These are phyloP conservation scores for Fraxinus velutina DNA, from an alignment of 305 asterid genomes.

Conservation along the genomic window DNA sequence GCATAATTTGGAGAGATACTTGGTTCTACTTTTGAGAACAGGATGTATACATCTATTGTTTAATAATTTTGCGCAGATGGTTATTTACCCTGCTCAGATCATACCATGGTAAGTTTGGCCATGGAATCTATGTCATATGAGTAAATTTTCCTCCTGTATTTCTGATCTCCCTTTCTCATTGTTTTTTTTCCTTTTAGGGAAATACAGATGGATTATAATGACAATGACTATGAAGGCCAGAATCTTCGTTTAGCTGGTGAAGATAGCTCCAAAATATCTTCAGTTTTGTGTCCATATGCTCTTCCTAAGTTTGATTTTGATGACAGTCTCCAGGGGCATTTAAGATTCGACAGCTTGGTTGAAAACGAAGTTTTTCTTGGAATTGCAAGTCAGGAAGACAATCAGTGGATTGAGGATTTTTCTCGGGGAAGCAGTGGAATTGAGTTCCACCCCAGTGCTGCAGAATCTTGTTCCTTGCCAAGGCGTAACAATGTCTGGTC, in stretches of 20 bases:
- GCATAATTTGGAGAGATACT: neutral
- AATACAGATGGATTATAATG: slow-evolving; percentile 90
- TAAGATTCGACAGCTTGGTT: slow-evolving; percentile 92
- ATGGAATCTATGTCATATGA: slow-evolving; percentile 10
- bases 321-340: slow-evolving; percentile 69
- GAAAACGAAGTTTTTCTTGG: slow-evolving; percentile 99
- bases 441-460: slow-evolving; percentile 75
- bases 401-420: slow-evolving; percentile 96
- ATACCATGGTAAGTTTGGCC: slow-evolving; percentile 15
- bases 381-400: slow-evolving; percentile 90
- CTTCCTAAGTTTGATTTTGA: slow-evolving; percentile 99
- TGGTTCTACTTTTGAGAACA: neutral
- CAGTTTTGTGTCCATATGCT: slow-evolving; percentile 78
- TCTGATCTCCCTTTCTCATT: slow-evolving; percentile 18
- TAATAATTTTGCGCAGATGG: slow-evolving; percentile 4
- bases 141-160: neutral
- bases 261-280: slow-evolving; percentile 75
- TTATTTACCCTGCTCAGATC: slow-evolving; percentile 6
- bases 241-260: slow-evolving; percentile 80
- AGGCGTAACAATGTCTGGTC: slow-evolving; percentile 98
- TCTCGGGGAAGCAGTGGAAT: slow-evolving; percentile 81
- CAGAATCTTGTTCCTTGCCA: slow-evolving; percentile 82
- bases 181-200: slow-evolving; percentile 42
- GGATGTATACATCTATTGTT: neutral
- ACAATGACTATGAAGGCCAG: slow-evolving; percentile 80